Conservation (phyloP, 331 rosid genomes). For the Telfairia occidentalis region DNA sequence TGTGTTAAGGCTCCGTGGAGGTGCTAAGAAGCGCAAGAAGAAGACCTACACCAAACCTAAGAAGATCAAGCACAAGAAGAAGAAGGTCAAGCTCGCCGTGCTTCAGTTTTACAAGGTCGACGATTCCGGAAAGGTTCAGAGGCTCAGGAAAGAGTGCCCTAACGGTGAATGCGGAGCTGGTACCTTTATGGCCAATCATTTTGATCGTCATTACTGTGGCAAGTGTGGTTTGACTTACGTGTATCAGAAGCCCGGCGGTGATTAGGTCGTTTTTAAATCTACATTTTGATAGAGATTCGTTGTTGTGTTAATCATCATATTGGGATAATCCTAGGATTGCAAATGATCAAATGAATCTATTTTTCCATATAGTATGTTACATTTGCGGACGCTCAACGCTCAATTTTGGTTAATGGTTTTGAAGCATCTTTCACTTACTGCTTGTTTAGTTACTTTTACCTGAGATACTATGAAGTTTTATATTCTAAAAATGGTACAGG, state of each 20-base stretch:
- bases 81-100: constrained; percentile 81
- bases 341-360: not conserved
- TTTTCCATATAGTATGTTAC: not conserved
- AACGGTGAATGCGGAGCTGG: constrained; percentile 81
- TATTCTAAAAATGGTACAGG: not conserved
- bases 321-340: not conserved
- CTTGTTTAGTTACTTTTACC: not conserved
- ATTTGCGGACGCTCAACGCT: not conserved
- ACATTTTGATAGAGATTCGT: not conserved
- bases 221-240: constrained; percentile 87
- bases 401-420: not conserved
- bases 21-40: constrained; percentile 94
- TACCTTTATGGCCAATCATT: constrained; percentile 87
- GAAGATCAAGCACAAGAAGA: constrained; percentile 91
- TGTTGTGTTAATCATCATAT: not conserved
- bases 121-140: constrained; percentile 71
- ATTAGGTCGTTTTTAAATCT: constrained; percentile 17
- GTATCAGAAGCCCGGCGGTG: constrained; percentile 69
- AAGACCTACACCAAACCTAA: constrained; percentile 93
- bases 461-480: not conserved
- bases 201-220: constrained; percentile 85
- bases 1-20: constrained; percentile 87
- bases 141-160: constrained; percentile 88
- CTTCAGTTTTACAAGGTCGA: constrained; percentile 82
- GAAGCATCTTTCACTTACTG: not conserved